Evolutionary conservation across 1,284 basidiomycete species (phyloP).

Genomic region (Ceratobasidium sp.): DNA sequence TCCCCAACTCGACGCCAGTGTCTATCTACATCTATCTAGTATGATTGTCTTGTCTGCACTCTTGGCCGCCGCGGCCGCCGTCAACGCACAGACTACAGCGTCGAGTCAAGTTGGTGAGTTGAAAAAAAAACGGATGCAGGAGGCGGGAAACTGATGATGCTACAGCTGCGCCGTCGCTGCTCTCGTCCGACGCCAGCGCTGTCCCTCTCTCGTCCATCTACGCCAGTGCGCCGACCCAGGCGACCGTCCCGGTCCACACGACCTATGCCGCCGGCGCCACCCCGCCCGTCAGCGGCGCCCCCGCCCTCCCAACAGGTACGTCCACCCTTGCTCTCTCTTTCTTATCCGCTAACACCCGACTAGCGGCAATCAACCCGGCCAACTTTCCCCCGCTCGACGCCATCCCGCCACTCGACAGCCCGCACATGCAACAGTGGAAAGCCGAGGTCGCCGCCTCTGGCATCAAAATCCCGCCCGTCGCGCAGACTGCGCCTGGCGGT

Average conservation of each 20-base stretch:
- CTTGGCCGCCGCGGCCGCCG: constrained; percentile 24
- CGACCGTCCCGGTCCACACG: constrained; percentile 64
- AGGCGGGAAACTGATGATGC: not conserved
- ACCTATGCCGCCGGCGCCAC: constrained; percentile 71
- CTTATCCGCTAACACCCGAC: constrained; percentile 52
- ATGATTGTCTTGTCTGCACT: constrained; percentile 20
- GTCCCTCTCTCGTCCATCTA: constrained; percentile 61
- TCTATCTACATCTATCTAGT: not conserved
- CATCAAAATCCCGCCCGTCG: constrained; percentile 73
- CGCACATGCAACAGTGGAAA: constrained; percentile 79
- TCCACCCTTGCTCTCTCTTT: constrained; percentile 13
- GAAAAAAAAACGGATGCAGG: not conserved
- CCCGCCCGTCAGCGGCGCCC: constrained; percentile 72
- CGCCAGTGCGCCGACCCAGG: constrained; percentile 72
- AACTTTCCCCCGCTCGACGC: constrained; percentile 79
- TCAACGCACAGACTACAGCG: constrained; percentile 4
- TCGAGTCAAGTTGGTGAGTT: not conserved
- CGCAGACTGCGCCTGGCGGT: constrained; percentile 60
- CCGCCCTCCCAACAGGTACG: constrained; percentile 72
- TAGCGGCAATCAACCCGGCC: constrained; percentile 61
- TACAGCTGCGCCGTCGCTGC: constrained; percentile 29
- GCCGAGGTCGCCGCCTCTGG: constrained; percentile 68
- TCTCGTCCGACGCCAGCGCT: constrained; percentile 43
- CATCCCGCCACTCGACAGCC: constrained; percentile 71
- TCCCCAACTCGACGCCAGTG: constrained; percentile 30